Conservation (phyloP, 768 basidiomycete genomes). For the Auriculariales sp. region DNA sequence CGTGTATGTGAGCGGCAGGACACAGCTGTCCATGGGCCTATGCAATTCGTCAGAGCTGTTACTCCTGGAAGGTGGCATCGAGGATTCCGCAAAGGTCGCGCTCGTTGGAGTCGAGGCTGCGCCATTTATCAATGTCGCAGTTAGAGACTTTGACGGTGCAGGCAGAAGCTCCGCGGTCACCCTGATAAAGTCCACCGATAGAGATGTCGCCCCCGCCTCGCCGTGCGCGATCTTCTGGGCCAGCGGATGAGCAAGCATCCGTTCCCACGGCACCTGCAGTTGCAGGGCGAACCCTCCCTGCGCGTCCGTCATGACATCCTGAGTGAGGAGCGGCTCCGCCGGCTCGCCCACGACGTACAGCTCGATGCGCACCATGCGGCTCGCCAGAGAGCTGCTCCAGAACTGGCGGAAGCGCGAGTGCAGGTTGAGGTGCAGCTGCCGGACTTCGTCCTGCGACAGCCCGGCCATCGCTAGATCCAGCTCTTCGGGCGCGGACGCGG, state of each 20-base stretch:
- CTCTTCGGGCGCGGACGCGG: not conserved
- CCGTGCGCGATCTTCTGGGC: conserved; percentile 44
- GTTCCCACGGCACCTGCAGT: conserved; percentile 54
- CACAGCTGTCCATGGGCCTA: conserved; percentile 11
- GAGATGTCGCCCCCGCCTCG: conserved; percentile 16
- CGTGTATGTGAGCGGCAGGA: conserved; percentile 36
- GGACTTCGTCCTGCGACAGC: conserved; percentile 19
- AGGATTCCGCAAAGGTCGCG: not conserved
- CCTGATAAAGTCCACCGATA: not conserved
- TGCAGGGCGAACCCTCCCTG: conserved; percentile 64
- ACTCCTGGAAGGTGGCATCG: not conserved
- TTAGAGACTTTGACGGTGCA: not conserved
- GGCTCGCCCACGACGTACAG: conserved; percentile 21
- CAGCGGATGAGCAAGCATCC: conserved; percentile 43
- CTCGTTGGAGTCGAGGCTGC: no score
- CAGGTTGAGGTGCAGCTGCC: conserved; percentile 55
- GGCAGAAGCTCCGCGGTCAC: conserved; percentile 8
- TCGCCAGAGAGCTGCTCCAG: conserved; percentile 59
- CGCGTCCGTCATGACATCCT: conserved; percentile 39
- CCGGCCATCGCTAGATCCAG: not conserved
- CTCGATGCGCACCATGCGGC: conserved; percentile 45
- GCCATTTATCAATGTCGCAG: not conserved
- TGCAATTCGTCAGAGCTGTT: not conserved
- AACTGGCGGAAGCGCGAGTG: conserved; percentile 65
- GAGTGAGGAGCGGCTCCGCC: conserved; percentile 32